Conservation (phyloP, 371 early-diverging fungal genomes). For the Sporodiniella umbellata region DNA sequence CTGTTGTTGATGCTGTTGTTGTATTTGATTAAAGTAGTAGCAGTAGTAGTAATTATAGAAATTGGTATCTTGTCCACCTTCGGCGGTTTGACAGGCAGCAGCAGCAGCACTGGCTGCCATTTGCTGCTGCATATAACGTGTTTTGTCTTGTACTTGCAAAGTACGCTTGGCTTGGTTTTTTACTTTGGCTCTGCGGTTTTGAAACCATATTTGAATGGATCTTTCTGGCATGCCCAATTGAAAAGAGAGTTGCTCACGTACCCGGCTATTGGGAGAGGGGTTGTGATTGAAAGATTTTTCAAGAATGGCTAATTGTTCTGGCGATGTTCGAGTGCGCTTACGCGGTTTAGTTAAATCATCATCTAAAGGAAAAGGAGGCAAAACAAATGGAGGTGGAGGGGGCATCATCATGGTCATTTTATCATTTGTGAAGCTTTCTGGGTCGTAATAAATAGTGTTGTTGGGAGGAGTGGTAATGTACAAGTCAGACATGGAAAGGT, state of each 20-base stretch:
- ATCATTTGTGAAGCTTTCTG: conserved; percentile 1
- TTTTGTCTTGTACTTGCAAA: conserved; percentile 12
- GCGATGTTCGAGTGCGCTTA: conserved; percentile 71
- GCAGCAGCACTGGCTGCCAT: conserved; percentile 46
- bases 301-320: conserved; percentile 69
- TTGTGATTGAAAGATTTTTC: conserved; percentile 73
- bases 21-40: conserved; percentile 46
- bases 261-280: conserved; percentile 73
- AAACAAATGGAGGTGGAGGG: conserved; percentile 11
- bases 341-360: conserved; percentile 26
- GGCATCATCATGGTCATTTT: conserved; percentile 1
- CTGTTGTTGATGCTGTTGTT: conserved; percentile 28
- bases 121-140: conserved; percentile 52
- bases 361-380: conserved; percentile 11
- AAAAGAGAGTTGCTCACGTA: conserved; percentile 81
- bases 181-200: conserved; percentile 95
- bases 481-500: background rate
- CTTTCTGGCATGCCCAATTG: conserved; percentile 90
- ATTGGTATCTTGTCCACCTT: conserved; percentile 35
- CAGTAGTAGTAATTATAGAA: conserved; percentile 47
- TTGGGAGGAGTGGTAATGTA: background rate
- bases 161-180: conserved; percentile 66
- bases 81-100: conserved; percentile 42
- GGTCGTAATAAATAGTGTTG: background rate
- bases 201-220: conserved; percentile 98